Evolutionary conservation across 1,284 basidiomycete genomes (phyloP), one percentile per base, ranked within the genome.

Genomic region (Moesziomyces sp.): DNA sequence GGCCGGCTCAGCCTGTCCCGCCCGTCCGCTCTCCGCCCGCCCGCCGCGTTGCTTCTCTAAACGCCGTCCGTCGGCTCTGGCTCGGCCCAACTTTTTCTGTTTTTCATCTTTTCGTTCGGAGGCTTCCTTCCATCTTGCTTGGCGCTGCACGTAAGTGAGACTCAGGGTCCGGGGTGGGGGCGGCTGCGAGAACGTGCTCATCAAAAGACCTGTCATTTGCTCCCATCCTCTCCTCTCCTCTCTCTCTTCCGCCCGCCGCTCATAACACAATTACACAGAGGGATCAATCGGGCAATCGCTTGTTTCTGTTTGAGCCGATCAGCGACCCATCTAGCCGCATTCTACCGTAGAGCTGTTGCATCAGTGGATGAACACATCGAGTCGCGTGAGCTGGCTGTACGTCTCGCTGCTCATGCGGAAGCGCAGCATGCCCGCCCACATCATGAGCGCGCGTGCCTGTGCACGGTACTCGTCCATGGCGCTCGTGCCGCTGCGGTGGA

Each of bases 331-430:
- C 30, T 33, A 33, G 30, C 30, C 30, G 30, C 30, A 10, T 11
- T 33, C 30, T 33, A 33, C 30, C 30, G 30, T 3, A 11, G 13
- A 33, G 30, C 30, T 16, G 38, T 7, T 21, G 21, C 43, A 44
- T 45, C 43, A 45, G 43, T 45, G 43, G 38, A 40, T 40, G 53
- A 77, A 81, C 7, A 81, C 82, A 56, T 84, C 82, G 26, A 84
- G 54, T 13, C 82, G 59, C 23, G 81, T 83, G 16, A 84, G 69
- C 66, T 84, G 81, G 52, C 76, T 73, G 58, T 83, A 84, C 45
- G 79, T 81, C 58, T 82, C 80, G 64, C 76, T 82, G 76, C 78
- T 83, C 83, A 84, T 82, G 21, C 83, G 65, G 70, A 82, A 78
- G 26, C 83, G 65, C 13, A 84, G 74, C 80, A 82, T 83, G 38